Percentiles rank a stretch among this genome's conserved stretches.
Conservation (phyloP, 352 stramenopile species). For the Elongisporangium prolatum region DNA sequence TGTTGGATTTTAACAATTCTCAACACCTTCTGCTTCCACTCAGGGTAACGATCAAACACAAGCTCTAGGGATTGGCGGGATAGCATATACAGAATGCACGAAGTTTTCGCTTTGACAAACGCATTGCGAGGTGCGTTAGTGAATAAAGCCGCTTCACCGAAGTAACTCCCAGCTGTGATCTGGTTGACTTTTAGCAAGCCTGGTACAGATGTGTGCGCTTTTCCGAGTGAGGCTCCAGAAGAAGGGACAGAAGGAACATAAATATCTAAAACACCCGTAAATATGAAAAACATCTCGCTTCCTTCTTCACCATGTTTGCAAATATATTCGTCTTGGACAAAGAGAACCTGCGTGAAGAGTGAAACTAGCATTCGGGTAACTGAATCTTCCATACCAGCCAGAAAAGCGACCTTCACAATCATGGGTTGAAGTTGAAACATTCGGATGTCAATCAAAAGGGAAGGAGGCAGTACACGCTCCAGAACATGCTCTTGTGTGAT, state of each 20-base stretch:
- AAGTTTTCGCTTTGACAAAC: constrained; percentile 54
- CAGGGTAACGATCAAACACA: constrained; percentile 53
- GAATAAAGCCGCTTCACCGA: constrained; percentile 53
- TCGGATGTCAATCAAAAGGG: constrained; percentile 53
- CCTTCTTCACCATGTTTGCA: constrained; percentile 51
- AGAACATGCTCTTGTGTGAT: constrained; percentile 64
- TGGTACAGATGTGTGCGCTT: neutral
- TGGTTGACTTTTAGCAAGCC: constrained; percentile 47
- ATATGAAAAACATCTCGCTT: constrained; percentile 70
- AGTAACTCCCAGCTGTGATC: constrained; percentile 54
- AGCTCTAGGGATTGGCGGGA: constrained; percentile 50
- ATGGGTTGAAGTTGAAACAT: constrained; percentile 63
- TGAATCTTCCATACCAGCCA: constrained; percentile 46
- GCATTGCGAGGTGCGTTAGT: constrained; percentile 52
- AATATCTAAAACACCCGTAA: constrained; percentile 51
- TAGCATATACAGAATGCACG: constrained; percentile 53
- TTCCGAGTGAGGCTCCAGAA: neutral
- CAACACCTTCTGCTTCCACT: constrained; percentile 63
- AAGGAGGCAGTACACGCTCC: constrained; percentile 44
- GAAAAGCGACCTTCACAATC: constrained; percentile 65
- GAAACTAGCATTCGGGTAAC: constrained; percentile 55
- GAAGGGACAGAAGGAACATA: constrained; percentile 20
- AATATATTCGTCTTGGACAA: constrained; percentile 51
- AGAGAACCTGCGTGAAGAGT: constrained; percentile 51
- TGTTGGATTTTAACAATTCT: constrained; percentile 61